These are phyloP conservation scores for Acmispon strigosus DNA, from an alignment of 306 rosid genomes.

Conservation along the genomic window DNA sequence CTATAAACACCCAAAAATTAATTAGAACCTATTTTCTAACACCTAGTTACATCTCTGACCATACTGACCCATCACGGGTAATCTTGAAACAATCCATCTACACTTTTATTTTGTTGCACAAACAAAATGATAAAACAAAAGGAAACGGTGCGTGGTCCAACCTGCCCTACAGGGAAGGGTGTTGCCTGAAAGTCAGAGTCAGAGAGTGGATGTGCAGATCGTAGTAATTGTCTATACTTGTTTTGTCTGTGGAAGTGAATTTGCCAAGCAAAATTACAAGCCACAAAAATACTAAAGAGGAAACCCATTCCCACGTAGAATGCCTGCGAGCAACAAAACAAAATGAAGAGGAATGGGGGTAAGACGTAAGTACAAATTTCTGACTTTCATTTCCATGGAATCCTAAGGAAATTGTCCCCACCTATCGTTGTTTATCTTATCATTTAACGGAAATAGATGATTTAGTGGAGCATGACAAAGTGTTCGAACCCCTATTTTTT, in stretches of 20 bases:
- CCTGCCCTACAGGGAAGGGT: neutral
- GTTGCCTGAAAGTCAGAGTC: neutral
- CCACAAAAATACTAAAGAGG: neutral
- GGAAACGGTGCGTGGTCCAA: neutral
- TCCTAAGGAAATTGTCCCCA: slow-evolving; percentile 2
- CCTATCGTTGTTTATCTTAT: neutral
- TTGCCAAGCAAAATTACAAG: neutral
- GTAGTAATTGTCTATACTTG: neutral
- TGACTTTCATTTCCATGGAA: neutral
- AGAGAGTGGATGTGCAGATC: neutral
- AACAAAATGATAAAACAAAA: too few relatives aligned
- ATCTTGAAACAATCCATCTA: too few relatives aligned
- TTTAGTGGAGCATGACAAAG: too few relatives aligned
- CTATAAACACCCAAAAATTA: too few relatives aligned
- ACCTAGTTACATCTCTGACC: too few relatives aligned
- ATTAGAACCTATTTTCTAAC: too few relatives aligned
- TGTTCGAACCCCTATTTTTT: too few relatives aligned
- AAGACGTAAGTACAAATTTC: neutral
- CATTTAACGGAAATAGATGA: too few relatives aligned
- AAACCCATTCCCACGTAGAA: neutral
- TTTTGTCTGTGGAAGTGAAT: neutral
- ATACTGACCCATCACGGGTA: too few relatives aligned
- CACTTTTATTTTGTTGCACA: too few relatives aligned
- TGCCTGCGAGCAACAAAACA: neutral
- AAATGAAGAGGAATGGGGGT: neutral